phyloP scores from a whole-genome alignment of 2,329 filamentous ascomycete genomes.

The Moelleriella libera region DNA sequence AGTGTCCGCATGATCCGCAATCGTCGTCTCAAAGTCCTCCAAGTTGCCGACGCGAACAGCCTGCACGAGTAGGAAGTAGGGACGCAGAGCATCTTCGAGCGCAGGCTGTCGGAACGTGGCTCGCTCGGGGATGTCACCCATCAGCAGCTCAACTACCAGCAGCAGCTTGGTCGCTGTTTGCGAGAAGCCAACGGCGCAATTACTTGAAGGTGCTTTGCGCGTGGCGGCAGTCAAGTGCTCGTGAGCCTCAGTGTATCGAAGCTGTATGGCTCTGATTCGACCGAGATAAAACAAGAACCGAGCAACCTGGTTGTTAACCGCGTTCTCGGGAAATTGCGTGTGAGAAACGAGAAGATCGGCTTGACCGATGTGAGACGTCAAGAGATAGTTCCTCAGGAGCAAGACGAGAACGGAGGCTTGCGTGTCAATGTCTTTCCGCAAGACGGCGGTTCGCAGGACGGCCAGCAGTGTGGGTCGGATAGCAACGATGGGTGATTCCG shows the following conservation, averaged over 20 bases:
- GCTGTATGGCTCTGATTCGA: constrained; percentile 88
- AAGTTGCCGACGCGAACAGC: constrained; percentile 94
- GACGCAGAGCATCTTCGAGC: constrained; percentile 76
- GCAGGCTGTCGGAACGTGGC: constrained; percentile 82
- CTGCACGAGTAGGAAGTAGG: constrained; percentile 88
- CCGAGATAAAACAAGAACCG: constrained; percentile 96
- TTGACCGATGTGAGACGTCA: constrained; percentile 91
- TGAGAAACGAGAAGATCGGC: constrained; percentile 92
- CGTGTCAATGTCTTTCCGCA: constrained; percentile 94
- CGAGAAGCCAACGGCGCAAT: constrained; percentile 83
- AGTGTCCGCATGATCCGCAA: constrained; percentile 64
- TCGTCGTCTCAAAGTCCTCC: constrained; percentile 79
- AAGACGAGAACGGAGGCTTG: constrained; percentile 92
- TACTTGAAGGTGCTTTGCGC: constrained; percentile 83
- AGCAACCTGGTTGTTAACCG: constrained; percentile 95
- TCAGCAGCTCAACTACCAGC: constrained; percentile 87
- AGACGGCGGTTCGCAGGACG: constrained; percentile 83
- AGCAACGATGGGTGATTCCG: constrained; percentile 72
- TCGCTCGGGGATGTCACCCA: constrained; percentile 96
- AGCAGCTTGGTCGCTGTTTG: constrained; percentile 95
- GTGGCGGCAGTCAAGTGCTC: constrained; percentile 87
- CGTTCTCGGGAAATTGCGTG: constrained; percentile 85
- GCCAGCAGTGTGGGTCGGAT: constrained; percentile 78
- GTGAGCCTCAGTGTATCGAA: constrained; percentile 93
- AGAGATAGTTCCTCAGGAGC: constrained; percentile 87